Conservation (phyloP, 2,329 filamentous ascomycete species). For the Cladosporium sp. region DNA sequence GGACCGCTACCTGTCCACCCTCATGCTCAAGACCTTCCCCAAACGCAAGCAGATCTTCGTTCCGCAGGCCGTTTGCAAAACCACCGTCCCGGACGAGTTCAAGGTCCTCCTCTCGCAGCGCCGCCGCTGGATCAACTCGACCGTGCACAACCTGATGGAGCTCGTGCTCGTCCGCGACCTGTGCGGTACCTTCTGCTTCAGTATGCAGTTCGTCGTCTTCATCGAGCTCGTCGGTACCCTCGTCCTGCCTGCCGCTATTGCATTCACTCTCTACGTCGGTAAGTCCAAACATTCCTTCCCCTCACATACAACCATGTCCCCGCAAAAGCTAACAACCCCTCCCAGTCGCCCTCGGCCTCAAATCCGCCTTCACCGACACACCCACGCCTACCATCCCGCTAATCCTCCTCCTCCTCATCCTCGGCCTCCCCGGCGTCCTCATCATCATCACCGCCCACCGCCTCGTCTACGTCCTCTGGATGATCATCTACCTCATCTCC, state of each 20-base stretch:
- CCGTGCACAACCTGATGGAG: constrained; percentile 97
- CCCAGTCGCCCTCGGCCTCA: constrained; percentile 77
- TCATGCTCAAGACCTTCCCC: constrained; percentile 98
- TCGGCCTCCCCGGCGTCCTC: constrained; percentile 85
- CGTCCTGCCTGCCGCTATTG: constrained; percentile 90
- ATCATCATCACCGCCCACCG: constrained; percentile 92
- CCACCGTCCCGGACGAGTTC: constrained; percentile 88
- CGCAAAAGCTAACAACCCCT: constrained; percentile 12
- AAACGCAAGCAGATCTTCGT: constrained; percentile 99
- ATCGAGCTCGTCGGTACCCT: constrained; percentile 92
- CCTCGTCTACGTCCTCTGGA: constrained; percentile 88
- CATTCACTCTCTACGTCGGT: constrained; percentile 95
- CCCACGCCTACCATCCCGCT: constrained; percentile 79
- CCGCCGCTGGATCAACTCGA: constrained; percentile 98
- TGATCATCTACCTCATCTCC: constrained; percentile 90
- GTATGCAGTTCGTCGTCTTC: constrained; percentile 98
- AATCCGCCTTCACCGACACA: constrained; percentile 50
- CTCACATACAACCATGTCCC: no score
- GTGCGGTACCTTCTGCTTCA: constrained; percentile 98
- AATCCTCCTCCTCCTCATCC: constrained; percentile 78
- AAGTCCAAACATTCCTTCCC: no score
- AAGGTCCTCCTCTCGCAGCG: constrained; percentile 88
- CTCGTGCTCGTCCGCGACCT: constrained; percentile 90
- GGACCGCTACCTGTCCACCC: constrained; percentile 89
- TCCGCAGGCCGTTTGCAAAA: constrained; percentile 98